Base-by-base conservation (phyloP, 1,284 basidiomycete species). In the Clitocybe nebularis region DNA sequence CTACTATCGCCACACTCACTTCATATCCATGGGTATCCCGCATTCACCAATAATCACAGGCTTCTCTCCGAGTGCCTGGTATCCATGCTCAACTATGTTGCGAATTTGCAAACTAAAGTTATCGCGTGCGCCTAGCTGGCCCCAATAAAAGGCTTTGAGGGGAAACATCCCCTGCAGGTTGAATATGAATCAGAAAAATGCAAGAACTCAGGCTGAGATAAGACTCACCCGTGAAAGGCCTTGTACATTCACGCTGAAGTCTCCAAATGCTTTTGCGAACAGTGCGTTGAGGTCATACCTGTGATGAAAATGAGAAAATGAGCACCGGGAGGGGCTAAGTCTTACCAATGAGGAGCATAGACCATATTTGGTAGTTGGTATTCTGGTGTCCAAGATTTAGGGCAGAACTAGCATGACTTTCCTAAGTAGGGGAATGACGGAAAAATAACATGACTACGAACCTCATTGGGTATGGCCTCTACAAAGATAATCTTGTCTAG, bases 1-100 rank as follows among this genome's bases (percentile, higher is more conserved):
- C 33, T 10, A 29, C 22, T 16, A 23, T 22, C 22, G 9, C 16
- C 8, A 25, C 33, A 68, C 85, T 33, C 54, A 90, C 89, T 96
- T 95, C 73, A 95, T 77, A 56, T 97, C 93, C 82, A 96, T 93
- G 0, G 93, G 93, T 26, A 95, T 74, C 23, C 93, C 93, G 50
- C 86, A 89, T 62, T 97, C 93, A 19, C 93, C 93, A 49, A 97
- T 79, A 5, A 95, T 65, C 24, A 91, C 77, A 6, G 93, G 93
- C 8, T 67, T 75, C 55, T 92, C 86, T 19, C 87, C 89, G 0
- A 95, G 70, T 3, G 77, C 69, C 23, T 73, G 62, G 52, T 88
- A 79, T 0, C 75, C 81, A 23, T 75, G 71, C 37, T 84, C 70
- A 3, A 89, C 79, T 33, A 95, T 76, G 47, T 83, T 93, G n/a